Evolutionary conservation across 805 yeast genomes (phyloP).

Genomic region (Cyberlindnera mississippiensis): DNA sequence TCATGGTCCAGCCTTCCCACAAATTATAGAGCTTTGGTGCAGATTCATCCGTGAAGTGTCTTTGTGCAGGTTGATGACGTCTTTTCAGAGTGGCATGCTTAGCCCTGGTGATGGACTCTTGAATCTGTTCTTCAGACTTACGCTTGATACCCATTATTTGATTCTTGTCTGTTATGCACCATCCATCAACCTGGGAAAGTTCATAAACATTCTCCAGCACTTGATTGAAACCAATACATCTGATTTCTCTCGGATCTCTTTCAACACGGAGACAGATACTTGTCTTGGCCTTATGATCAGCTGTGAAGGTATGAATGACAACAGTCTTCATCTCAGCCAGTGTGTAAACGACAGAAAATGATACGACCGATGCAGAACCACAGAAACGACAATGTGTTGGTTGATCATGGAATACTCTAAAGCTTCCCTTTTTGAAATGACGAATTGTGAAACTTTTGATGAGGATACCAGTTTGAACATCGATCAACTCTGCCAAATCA

Average conservation of each 20-base stretch:
- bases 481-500: conserved; percentile 60
- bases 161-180: conserved; percentile 78
- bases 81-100: conserved; percentile 19
- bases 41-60: conserved; percentile 15
- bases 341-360: conserved; percentile 70
- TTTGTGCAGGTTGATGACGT: conserved; percentile 9
- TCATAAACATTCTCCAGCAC: conserved; percentile 68
- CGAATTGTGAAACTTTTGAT: conserved; percentile 60
- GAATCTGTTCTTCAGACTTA: conserved; percentile 14
- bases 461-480: conserved; percentile 73
- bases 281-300: conserved; percentile 71
- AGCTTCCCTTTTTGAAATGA: conserved; percentile 48
- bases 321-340: conserved; percentile 52
- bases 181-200: conserved; percentile 62
- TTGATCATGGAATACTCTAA: conserved; percentile 73
- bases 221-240: conserved; percentile 82
- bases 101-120: conserved; percentile 15
- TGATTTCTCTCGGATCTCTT: conserved; percentile 86
- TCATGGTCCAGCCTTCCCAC: conserved; percentile 85
- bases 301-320: conserved; percentile 68
- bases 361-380: conserved; percentile 78
- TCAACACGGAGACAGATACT: conserved; percentile 85
- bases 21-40: conserved; percentile 37
- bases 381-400: conserved; percentile 89
- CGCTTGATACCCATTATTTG: conserved; percentile 55